phyloP scores from a whole-genome alignment of 305 asterid species.

The Rubia peregrina region DNA sequence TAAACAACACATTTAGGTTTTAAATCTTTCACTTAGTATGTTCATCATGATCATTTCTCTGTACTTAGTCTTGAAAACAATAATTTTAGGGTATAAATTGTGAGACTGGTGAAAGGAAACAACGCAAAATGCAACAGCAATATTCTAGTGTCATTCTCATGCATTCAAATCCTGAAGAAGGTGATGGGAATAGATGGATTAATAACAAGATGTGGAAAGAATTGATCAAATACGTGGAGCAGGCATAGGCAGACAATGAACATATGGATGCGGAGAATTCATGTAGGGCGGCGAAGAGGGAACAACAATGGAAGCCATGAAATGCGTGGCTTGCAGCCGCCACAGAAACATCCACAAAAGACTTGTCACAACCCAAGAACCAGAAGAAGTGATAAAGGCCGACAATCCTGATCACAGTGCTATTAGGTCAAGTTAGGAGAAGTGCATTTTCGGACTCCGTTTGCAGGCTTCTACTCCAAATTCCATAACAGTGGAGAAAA shows the following conservation, averaged over 20 bases:
- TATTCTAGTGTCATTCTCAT: no score
- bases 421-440: conserved; percentile 14
- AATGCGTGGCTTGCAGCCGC: conserved; percentile 33
- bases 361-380: background rate
- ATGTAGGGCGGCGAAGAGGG: conserved; percentile 36
- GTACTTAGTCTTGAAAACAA: no score
- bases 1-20: no score
- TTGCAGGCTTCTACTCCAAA: background rate
- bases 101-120: no score
- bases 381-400: background rate
- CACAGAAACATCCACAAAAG: conserved; percentile 36
- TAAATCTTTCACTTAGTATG: no score
- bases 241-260: conserved; percentile 30
- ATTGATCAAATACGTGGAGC: conserved; percentile 33
- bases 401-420: background rate
- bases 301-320: conserved; percentile 22
- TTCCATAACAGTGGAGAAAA: background rate
- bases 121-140: no score
- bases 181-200: no score
- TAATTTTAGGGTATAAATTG: no score
- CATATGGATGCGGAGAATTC: conserved; percentile 38
- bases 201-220: conserved; percentile 1
- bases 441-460: conserved; percentile 14
- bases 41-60: no score
- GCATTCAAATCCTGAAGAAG: no score